Conservation (phyloP, 768 basidiomycete species). For the Tylopilus intermedius region DNA sequence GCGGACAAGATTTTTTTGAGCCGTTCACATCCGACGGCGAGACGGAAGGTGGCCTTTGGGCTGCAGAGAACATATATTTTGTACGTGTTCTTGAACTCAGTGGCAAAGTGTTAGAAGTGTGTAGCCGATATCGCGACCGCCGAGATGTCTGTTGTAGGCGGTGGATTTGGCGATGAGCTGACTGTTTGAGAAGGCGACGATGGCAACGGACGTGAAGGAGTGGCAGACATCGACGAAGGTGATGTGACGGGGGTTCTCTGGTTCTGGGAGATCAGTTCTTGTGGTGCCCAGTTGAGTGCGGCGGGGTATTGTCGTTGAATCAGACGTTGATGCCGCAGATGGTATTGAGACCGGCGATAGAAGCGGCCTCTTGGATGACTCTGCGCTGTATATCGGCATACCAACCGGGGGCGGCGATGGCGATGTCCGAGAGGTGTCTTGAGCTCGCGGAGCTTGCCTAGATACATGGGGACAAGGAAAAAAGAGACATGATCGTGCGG, state of each 20-base stretch:
- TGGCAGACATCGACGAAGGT: slow-evolving; percentile 96
- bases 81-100: slow-evolving; percentile 92
- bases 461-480: no score
- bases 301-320: slow-evolving; percentile 90
- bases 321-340: no score
- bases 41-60: slow-evolving; percentile 91
- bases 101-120: slow-evolving; percentile 88
- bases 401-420: no score
- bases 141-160: slow-evolving; percentile 89
- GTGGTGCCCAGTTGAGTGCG: slow-evolving; percentile 97
- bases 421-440: no score
- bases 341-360: no score
- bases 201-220: slow-evolving; percentile 51
- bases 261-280: slow-evolving; percentile 89
- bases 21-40: slow-evolving; percentile 85
- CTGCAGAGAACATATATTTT: slow-evolving; percentile 91
- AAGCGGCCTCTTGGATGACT: no score
- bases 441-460: no score
- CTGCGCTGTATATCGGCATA: no score
- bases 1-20: slow-evolving; percentile 96
- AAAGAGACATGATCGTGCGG: no score
- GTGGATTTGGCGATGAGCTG: slow-evolving; percentile 82
- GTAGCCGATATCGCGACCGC: slow-evolving; percentile 94
- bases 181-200: slow-evolving; percentile 93
- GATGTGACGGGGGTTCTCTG: slow-evolving; percentile 78